Evolutionary conservation across 306 rosid genomes (phyloP).

Genomic region (Medicago arabica): DNA sequence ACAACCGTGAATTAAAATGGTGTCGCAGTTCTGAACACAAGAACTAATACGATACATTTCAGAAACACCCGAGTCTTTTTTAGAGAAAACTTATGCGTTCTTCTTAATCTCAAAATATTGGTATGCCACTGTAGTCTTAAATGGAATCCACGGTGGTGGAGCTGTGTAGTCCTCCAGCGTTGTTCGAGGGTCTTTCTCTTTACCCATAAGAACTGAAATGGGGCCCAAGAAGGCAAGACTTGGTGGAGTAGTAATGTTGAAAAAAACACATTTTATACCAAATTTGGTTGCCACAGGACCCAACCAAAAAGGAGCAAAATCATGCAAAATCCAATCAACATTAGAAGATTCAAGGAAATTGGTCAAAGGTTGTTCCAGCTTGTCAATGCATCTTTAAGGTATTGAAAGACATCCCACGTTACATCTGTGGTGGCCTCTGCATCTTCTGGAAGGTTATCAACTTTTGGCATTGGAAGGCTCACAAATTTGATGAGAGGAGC

Average conservation of each 20-base stretch:
- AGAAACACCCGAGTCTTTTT: not conserved
- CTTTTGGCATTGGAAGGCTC: constrained; percentile 47
- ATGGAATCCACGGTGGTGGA: constrained; percentile 48
- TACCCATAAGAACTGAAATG: not conserved
- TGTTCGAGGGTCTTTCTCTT: not conserved
- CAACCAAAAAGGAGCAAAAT: constrained; percentile 50
- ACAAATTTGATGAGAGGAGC: constrained; percentile 45
- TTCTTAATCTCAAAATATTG: constrained; percentile 43
- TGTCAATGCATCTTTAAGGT: constrained; percentile 53
- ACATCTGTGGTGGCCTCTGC: constrained; percentile 61
- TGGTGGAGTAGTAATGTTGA: constrained; percentile 32
- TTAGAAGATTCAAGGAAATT: constrained; percentile 46
- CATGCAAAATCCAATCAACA: constrained; percentile 54
- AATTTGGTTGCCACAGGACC: constrained; percentile 31
- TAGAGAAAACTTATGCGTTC: not conserved
- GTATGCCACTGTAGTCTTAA: constrained; percentile 35
- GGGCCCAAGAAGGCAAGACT: not conserved
- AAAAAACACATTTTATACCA: constrained; percentile 40
- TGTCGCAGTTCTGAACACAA: not conserved
- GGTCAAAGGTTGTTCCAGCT: constrained; percentile 39
- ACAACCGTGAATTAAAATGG: constrained; percentile 32
- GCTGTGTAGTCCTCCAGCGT: constrained; percentile 36
- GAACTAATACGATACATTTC: not conserved
- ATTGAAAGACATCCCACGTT: constrained; percentile 40
- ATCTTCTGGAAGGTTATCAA: constrained; percentile 42